Conservation (phyloP, 345 rosid species). For the Ceriops tagal region DNA sequence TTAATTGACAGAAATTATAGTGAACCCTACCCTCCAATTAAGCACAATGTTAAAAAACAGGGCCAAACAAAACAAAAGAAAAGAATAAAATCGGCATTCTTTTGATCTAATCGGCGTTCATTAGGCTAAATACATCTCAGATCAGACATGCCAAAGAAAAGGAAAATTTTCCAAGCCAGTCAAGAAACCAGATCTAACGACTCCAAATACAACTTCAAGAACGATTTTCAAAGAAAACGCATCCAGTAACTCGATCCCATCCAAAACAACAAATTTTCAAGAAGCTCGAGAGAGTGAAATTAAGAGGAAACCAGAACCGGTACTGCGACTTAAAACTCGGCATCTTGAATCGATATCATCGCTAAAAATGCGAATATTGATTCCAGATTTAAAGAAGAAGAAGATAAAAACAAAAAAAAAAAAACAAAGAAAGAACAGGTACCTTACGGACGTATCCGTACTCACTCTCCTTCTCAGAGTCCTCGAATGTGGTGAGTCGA, state of each 20-base stretch:
- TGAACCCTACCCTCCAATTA: too few relatives aligned
- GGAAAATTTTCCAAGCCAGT: neutral
- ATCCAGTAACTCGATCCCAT: neutral
- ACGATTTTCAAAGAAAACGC: too few relatives aligned
- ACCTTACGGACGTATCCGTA: conserved; percentile 99
- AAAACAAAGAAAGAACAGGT: neutral
- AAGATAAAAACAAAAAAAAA: neutral
- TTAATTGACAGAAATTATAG: too few relatives aligned
- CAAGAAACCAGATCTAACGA: neutral
- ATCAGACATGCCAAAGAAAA: too few relatives aligned
- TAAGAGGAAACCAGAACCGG: neutral
- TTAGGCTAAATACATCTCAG: too few relatives aligned
- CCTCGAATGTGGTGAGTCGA: conserved; percentile 91
- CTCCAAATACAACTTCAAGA: neutral
- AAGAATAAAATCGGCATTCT: too few relatives aligned
- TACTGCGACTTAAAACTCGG: neutral
- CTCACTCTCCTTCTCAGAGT: conserved; percentile 98
- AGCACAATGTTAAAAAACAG: too few relatives aligned
- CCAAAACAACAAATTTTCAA: neutral
- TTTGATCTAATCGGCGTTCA: too few relatives aligned
- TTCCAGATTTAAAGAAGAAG: neutral
- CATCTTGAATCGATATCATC: neutral
- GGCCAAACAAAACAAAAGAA: too few relatives aligned
- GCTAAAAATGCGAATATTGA: neutral
- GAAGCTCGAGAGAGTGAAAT: neutral